Evolutionary conservation across 202 grass and related monocot species (phyloP), one percentile per base, ranked within the genome.

Genomic region (Setaria italica): DNA sequence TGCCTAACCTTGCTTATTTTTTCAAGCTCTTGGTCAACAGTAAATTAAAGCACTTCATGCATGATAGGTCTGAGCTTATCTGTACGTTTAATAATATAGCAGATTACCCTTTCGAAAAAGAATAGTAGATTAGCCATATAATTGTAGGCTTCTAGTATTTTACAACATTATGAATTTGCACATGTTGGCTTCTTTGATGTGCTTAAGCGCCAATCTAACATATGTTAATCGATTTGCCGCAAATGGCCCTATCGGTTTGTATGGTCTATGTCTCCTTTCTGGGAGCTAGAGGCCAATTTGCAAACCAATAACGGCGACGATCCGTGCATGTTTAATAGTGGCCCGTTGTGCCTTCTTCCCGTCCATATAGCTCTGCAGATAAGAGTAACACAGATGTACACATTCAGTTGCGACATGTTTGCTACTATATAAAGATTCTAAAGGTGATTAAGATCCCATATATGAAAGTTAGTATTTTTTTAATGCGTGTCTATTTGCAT

Each of bases 181-280:
- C 64, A 11, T 54, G 64, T 45, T 87, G 73, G 64, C 55, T 62
- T 77, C 54, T 54, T 45, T 72, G 12, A 19, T 71, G 43, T 71
- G 13, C 13, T 50, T 25, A 63, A 63, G 49, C 80, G 49, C 80
- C 65, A 72, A 54, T 34, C 21, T 19, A 78, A 64, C 45, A 21
- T 49, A 48, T 50, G 42, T 35, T 72, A 59, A 63, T 83, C 62
- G 51, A 78, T 83, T 88, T 63, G 33, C 80, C 55, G 21, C 65
- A 76, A 41, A 81, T 80, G 85, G 2, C 49, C 41, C 35, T 63
- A 4, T 66, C 19, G 10, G 20, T 50, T 43, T 10, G 16, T 42
- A 21, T 29, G 33, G 39, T 50, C 19, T 53, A 20, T 53, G 54
- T 63, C 43, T 78, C 65, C 54, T 77, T 45, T 63, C 19, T 39